phyloP scores from a whole-genome alignment of 2,329 filamentous ascomycete species.

The Xylaria polymorpha region DNA sequence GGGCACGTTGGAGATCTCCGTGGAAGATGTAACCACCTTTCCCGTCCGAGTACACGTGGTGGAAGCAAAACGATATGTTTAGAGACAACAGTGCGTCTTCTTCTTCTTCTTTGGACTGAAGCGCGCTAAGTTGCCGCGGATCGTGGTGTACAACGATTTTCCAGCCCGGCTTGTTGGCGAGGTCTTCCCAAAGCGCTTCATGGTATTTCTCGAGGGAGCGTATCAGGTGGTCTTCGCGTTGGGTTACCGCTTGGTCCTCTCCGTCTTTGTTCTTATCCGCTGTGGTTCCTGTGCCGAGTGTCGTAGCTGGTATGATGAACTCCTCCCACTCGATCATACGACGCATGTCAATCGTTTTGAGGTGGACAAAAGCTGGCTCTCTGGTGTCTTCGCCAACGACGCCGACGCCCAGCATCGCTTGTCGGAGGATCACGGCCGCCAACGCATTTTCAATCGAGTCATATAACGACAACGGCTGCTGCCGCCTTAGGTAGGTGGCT shows the following conservation, averaged over 20 bases:
- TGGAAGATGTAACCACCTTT: constrained; percentile 63
- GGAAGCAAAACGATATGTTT: constrained; percentile 61
- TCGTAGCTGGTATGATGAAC: constrained; percentile 35
- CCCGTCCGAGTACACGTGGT: constrained; percentile 66
- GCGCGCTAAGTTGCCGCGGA: constrained; percentile 32
- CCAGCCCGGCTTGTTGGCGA: constrained; percentile 60
- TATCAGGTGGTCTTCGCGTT: constrained; percentile 47
- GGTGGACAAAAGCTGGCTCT: constrained; percentile 57
- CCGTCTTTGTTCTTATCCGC: not conserved
- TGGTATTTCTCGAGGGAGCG: constrained; percentile 53
- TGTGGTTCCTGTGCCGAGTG: not conserved
- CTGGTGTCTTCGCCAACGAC: constrained; percentile 59
- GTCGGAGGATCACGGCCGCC: constrained; percentile 50
- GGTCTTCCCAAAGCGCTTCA: constrained; percentile 55
- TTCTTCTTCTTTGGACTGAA: constrained; percentile 13
- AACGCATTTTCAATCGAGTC: constrained; percentile 38
- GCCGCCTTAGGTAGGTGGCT: constrained; percentile 23
- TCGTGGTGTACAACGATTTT: constrained; percentile 55
- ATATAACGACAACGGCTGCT: constrained; percentile 25
- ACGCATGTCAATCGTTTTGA: constrained; percentile 57
- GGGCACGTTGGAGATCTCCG: constrained; percentile 56
- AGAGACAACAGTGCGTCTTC: constrained; percentile 39
- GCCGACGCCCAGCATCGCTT: constrained; percentile 62
- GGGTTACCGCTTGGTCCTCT: constrained; percentile 7
- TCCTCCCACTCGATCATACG: constrained; percentile 56